Conservation (phyloP, 2,329 filamentous ascomycete species). For the Ophiostoma tasmaniense region DNA sequence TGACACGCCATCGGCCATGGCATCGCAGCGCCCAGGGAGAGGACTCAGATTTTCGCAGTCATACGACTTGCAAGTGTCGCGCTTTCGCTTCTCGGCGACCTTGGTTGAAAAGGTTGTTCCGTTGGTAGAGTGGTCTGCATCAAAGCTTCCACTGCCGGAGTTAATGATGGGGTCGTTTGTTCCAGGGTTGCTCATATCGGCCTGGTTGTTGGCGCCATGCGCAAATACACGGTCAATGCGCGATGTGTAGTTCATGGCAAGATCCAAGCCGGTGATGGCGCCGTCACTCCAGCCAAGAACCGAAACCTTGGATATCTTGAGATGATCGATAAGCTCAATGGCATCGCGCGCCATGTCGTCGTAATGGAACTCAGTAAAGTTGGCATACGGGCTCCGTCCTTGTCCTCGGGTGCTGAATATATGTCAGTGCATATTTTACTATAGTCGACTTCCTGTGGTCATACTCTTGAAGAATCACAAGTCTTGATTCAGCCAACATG, state of each 20-base stretch:
- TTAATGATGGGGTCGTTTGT: slow-evolving; percentile 7
- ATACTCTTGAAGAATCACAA: slow-evolving; percentile 8
- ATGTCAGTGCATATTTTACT: not conserved
- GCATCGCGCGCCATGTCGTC: slow-evolving; percentile 5
- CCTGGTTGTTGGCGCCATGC: slow-evolving; percentile 8
- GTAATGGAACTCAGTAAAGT: slow-evolving; percentile 6
- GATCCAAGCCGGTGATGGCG: not conserved
- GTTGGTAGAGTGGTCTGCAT: slow-evolving; percentile 3
- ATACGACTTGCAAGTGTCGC: not conserved
- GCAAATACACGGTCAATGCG: slow-evolving; percentile 8
- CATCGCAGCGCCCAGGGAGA: not conserved
- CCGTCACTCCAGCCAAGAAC: slow-evolving; percentile 7
- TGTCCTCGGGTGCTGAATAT: not conserved
- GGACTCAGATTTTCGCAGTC: not conserved
- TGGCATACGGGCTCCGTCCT: slow-evolving; percentile 1
- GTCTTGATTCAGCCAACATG: slow-evolving; percentile 6
- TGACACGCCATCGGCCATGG: not conserved
- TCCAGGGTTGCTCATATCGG: slow-evolving; percentile 5
- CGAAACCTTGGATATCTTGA: not conserved
- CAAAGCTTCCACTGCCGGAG: not conserved
- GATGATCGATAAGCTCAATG: slow-evolving; percentile 4
- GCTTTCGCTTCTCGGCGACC: not conserved
- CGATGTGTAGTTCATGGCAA: slow-evolving; percentile 6
- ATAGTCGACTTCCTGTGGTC: not conserved
- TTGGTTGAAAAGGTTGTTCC: slow-evolving; percentile 2